phyloP scores from a whole-genome alignment of 2,329 filamentous ascomycete genomes.

The Lecanoromycetidae sp. region DNA sequence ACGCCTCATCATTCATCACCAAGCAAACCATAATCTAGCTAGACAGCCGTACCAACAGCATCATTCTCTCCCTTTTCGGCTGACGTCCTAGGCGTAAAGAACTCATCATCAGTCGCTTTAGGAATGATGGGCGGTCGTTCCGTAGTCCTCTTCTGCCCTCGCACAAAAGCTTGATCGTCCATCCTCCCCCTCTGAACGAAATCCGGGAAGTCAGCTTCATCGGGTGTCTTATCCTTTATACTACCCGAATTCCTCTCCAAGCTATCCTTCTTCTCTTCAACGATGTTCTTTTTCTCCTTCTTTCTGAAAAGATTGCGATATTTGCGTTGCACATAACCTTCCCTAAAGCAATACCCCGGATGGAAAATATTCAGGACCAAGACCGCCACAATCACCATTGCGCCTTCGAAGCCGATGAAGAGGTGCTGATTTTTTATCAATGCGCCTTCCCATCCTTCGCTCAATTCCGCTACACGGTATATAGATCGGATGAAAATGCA shows the following conservation, averaged over 20 bases:
- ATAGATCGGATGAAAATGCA: constrained; percentile 37
- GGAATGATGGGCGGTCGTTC: too few species aligned
- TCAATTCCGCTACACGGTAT: constrained; percentile 41
- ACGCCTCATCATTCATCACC: too few species aligned
- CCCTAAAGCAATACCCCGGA: constrained; percentile 27
- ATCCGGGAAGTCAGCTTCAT: too few species aligned
- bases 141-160: too few species aligned
- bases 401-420: constrained; percentile 42
- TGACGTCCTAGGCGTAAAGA: too few species aligned
- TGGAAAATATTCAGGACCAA: constrained; percentile 36
- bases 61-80: too few species aligned
- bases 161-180: too few species aligned
- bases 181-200: too few species aligned
- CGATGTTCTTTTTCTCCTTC: background rate
- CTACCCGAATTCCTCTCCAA: background rate
- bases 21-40: too few species aligned
- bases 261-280: background rate
- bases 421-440: constrained; percentile 39
- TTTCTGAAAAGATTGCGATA: background rate
- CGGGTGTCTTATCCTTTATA: background rate
- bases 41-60: too few species aligned
- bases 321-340: constrained; percentile 4
- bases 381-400: constrained; percentile 40
- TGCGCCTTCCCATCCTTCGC: constrained; percentile 34
- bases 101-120: too few species aligned